A percentile compares a stretch with the other conserved stretches of the same genome.
These are phyloP conservation scores for Nelumbo lutea DNA, from an alignment of 164 flowering plant genomes.

Conservation along the genomic window DNA sequence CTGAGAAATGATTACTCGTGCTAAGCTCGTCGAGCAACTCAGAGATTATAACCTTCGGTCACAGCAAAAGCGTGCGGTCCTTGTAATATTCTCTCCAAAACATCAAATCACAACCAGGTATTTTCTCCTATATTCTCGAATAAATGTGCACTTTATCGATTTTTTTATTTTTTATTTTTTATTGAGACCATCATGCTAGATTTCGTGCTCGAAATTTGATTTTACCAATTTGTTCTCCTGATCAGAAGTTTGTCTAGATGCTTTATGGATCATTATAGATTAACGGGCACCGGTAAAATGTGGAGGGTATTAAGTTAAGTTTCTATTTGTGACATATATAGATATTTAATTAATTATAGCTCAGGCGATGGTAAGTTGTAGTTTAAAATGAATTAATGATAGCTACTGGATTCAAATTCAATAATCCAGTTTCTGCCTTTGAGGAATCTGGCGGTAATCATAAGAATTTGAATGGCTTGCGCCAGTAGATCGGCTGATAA, in stretches of 20 bases:
- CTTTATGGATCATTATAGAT: not conserved
- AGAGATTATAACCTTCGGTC: conserved; percentile 59
- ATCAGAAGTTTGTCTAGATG: not conserved
- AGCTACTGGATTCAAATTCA: too few species aligned
- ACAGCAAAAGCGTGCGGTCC: conserved; percentile 37
- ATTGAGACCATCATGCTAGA: not conserved
- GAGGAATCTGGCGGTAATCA: too few species aligned
- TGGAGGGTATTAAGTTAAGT: too few species aligned
- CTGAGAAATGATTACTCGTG: conserved; percentile 50
- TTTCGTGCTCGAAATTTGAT: not conserved
- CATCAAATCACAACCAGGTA: conserved; percentile 37
- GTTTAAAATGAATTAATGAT: too few species aligned
- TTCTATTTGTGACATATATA: too few species aligned
- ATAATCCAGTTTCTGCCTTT: too few species aligned
- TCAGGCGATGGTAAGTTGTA: too few species aligned
- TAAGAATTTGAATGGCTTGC: too few species aligned
- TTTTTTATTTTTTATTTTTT: too few species aligned
- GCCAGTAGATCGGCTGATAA: too few species aligned
- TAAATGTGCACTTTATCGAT: not conserved
- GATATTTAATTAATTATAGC: too few species aligned
- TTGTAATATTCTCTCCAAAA: conserved; percentile 28
- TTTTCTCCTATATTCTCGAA: not conserved
- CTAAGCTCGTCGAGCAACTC: conserved; percentile 58
- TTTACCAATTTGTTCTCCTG: not conserved
- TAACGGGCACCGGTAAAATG: too few species aligned